A percentile compares a stretch with the other conserved stretches of the same genome.
These are phyloP conservation scores for Leccinum pachyderme DNA, from an alignment of 1,284 basidiomycete genomes.

Conservation along the genomic window DNA sequence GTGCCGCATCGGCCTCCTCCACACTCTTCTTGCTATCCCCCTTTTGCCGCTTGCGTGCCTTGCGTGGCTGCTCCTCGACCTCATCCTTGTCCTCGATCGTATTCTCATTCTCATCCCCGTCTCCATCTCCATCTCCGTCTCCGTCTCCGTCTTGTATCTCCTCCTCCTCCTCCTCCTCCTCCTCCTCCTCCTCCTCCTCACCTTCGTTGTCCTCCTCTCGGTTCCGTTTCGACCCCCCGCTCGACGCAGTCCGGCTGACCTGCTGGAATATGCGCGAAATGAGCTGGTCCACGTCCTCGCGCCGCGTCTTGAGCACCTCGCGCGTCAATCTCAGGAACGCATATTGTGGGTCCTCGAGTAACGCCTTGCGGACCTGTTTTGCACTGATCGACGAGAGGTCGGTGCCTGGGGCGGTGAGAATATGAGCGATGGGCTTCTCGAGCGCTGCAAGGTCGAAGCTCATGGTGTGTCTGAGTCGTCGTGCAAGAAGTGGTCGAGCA, in stretches of 20 bases:
- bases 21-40: slow-evolving; percentile 44
- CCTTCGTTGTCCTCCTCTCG: slow-evolving; percentile 32
- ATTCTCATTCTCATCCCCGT: not conserved
- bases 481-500: not conserved
- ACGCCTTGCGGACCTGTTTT: slow-evolving; percentile 69
- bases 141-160: no score
- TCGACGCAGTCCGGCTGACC: slow-evolving; percentile 42
- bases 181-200: no score
- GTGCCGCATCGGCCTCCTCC: slow-evolving; percentile 54
- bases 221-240: slow-evolving; percentile 31
- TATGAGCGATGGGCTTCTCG: slow-evolving; percentile 58
- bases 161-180: no score
- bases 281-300: slow-evolving; percentile 54
- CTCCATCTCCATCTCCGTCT: no score
- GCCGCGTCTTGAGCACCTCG: slow-evolving; percentile 57
- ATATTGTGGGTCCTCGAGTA: slow-evolving; percentile 48
- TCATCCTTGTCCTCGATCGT: slow-evolving; percentile 29
- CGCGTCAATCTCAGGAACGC: slow-evolving; percentile 42
- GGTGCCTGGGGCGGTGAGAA: slow-evolving; percentile 66
- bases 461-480: slow-evolving; percentile 21
- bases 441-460: slow-evolving; percentile 47
- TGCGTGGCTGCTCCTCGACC: slow-evolving; percentile 14
- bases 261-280: slow-evolving; percentile 60
- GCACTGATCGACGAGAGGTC: slow-evolving; percentile 75
- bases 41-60: slow-evolving; percentile 47